Percentiles rank a stretch among this genome's conserved stretches.
Conservation (phyloP, 148 eudicot species). For the Salicornia ramosissima region DNA sequence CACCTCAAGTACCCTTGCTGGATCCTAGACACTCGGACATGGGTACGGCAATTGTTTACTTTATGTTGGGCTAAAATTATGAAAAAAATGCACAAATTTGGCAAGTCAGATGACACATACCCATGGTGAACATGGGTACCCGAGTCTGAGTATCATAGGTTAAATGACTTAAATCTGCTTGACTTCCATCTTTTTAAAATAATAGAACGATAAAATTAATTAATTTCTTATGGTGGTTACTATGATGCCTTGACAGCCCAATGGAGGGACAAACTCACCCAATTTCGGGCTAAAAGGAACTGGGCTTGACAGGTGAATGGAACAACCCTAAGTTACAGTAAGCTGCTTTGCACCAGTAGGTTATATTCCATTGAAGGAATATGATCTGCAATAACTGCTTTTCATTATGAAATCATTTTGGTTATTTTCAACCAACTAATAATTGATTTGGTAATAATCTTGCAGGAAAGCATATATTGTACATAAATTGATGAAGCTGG, state of each 20-base stretch:
- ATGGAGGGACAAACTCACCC: constrained; percentile 89
- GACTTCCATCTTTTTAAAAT: too few relatives aligned
- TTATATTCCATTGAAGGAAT: background rate
- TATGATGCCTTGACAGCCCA: constrained; percentile 45
- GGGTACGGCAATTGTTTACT: too few relatives aligned
- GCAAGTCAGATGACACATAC: too few relatives aligned
- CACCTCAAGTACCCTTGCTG: too few relatives aligned
- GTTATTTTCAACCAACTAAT: background rate
- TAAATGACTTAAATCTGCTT: too few relatives aligned
- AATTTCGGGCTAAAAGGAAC: constrained; percentile 73
- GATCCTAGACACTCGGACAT: too few relatives aligned
- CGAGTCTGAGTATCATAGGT: too few relatives aligned
- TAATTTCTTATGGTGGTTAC: background rate
- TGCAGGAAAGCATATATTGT: constrained; percentile 30
- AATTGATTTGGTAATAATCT: background rate
- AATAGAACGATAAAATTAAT: too few relatives aligned
- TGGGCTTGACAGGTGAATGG: constrained; percentile 61
- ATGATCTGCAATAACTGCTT: too few relatives aligned
- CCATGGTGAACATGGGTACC: too few relatives aligned
- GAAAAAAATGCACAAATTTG: too few relatives aligned
- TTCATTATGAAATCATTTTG: background rate
- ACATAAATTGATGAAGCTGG: constrained; percentile 24
- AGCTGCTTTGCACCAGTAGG: background rate
- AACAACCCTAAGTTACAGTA: background rate
- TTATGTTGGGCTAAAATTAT: too few relatives aligned